Base-by-base conservation (phyloP, 371 early-diverging fungal species). In the Massospora cicadina region DNA sequence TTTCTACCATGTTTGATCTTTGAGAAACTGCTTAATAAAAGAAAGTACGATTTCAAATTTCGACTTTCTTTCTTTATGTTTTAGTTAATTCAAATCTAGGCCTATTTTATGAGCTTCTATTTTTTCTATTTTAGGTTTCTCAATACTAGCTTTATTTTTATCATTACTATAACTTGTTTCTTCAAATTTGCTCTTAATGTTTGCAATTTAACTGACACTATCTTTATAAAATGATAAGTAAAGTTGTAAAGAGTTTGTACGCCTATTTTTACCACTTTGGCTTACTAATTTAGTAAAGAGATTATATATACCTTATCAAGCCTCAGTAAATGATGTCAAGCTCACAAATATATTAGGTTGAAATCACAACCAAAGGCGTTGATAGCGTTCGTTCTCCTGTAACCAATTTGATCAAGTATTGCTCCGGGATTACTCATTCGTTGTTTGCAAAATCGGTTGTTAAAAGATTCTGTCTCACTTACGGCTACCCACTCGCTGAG, bases 341-440 rank as follows among this genome's bases (percentile, higher is more conserved):
- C n/a, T n/a, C n/a, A n/a, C n/a, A n/a, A n/a, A n/a, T n/a, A n/a
- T n/a, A n/a, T 53, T 55, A 80, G 77, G 68, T 67, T 29, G 75
- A 77, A 2, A 76, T 93, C 31, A 77, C 77, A 12, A 88, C 92
- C 23, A 85, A 86, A 71, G 98, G 96, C 30, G 90, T 93, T 10
- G 88, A 81, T 53, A 87, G 88, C 60, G 91, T 97, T 17, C 85
- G 86, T 55, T 93, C 94, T 0, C 79, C 82, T 0, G 95, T 95
- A 7, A 85, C 89, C 28, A 82, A 87, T 56, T 74, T 97, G 58
- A 74, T 83, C 27, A 82, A 89, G 29, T 82, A 86, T 68, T 89
- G 91, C 13, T 82, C 73, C 57, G 85, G 92, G 1, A 78, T 93
- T 3, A 87, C 85, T 68, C 94, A 95, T 71, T 73, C 77, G 54